A percentile compares a stretch with the other conserved stretches of the same genome.
Evolutionary conservation across 139 green algal genomes (phyloP).

Genomic region (Chlamydomonas eustigma): DNA sequence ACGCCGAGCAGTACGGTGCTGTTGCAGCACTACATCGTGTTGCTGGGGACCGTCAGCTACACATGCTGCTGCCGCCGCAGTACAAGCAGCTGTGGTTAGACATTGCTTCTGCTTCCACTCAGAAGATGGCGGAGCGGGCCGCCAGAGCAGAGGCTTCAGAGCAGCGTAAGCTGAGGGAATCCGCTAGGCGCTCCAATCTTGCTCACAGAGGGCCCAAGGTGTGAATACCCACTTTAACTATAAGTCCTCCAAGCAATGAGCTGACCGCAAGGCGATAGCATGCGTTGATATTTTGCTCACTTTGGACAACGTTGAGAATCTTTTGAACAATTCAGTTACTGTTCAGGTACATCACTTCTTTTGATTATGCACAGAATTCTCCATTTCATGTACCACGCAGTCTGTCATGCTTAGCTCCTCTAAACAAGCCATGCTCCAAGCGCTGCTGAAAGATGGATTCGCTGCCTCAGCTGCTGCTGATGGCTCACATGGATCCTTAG

Average conservation of each 20-base stretch:
- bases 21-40: constrained; percentile 66
- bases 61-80: constrained; percentile 20
- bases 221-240: no score
- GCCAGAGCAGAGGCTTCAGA: neutral
- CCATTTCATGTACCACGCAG: no score
- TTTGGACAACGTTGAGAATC: no score
- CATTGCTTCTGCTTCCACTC: neutral
- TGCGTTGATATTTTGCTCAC: no score
- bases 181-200: neutral
- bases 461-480: neutral
- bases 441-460: constrained; percentile 28
- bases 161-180: neutral
- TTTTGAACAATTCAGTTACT: no score
- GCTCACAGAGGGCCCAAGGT: neutral
- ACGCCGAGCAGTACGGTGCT: constrained; percentile 62
- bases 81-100: constrained; percentile 4
- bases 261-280: no score
- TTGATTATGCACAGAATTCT: no score
- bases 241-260: no score
- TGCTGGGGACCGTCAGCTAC: constrained; percentile 30
- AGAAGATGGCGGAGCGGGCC: neutral
- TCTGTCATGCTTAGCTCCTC: constrained; percentile 32
- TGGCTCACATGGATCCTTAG: neutral
- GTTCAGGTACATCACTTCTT: no score
- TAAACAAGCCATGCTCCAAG: constrained; percentile 41